phyloP scores from a whole-genome alignment of 768 basidiomycete genomes.

The Hygrophoropsis aurantiaca region DNA sequence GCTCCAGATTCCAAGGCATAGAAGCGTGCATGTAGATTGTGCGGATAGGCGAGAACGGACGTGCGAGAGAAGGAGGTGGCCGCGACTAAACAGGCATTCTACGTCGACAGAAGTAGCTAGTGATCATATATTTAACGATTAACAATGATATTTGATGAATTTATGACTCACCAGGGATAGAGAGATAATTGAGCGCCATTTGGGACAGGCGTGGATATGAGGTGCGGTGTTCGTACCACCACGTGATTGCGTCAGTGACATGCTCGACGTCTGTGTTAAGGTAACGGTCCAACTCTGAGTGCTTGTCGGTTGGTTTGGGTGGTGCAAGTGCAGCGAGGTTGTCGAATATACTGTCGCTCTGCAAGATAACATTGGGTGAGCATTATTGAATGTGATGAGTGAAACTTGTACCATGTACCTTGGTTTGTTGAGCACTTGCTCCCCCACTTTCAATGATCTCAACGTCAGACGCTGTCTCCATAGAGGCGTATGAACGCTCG shows the following conservation, averaged over 20 bases:
- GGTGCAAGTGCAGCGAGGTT: slow-evolving; percentile 18
- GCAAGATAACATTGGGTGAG: neutral
- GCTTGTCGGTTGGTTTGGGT: slow-evolving; percentile 11
- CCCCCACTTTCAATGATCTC: neutral
- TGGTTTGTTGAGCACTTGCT: no score
- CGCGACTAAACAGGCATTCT: slow-evolving; percentile 26
- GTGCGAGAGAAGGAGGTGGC: slow-evolving; percentile 25
- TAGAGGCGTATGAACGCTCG: neutral
- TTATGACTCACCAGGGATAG: slow-evolving; percentile 32
- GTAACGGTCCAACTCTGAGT: slow-evolving; percentile 29
- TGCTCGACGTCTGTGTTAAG: slow-evolving; percentile 24
- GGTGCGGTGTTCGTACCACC: slow-evolving; percentile 26
- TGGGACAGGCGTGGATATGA: slow-evolving; percentile 28
- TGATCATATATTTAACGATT: no score
- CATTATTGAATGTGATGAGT: neutral
- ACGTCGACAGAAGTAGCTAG: slow-evolving; percentile 36
- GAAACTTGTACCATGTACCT: neutral
- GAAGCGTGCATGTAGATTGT: slow-evolving; percentile 21
- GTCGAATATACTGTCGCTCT: slow-evolving; percentile 29
- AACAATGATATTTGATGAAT: no score
- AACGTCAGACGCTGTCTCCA: neutral
- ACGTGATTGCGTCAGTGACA: slow-evolving; percentile 22
- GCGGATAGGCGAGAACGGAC: slow-evolving; percentile 22
- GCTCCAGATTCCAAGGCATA: slow-evolving; percentile 37
- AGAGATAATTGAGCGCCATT: slow-evolving; percentile 35